Evolutionary conservation across 2,329 filamentous ascomycete genomes (phyloP).

Genomic region (Chaetomium sp.): DNA sequence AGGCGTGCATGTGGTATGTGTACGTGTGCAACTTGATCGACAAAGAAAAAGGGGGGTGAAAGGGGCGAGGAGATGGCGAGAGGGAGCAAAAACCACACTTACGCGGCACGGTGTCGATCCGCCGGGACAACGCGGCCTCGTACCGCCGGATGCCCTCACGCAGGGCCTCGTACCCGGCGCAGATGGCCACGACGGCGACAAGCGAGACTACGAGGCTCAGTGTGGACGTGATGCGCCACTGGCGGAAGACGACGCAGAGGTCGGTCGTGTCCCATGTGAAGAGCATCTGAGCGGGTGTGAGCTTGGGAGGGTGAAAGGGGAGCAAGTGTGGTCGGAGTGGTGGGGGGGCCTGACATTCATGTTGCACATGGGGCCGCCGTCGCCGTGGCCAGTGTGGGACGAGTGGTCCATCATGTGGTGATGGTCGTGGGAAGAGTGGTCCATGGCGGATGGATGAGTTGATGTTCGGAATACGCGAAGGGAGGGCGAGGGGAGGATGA

Average conservation of each 20-base stretch:
- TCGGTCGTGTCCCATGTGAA: slow-evolving; percentile 95
- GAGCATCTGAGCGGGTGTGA: slow-evolving; percentile 72
- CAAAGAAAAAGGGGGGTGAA: neutral
- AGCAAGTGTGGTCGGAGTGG: slow-evolving; percentile 10
- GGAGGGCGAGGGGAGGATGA: neutral
- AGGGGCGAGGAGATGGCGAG: slow-evolving; percentile 4
- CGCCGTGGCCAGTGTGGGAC: slow-evolving; percentile 46
- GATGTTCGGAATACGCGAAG: neutral
- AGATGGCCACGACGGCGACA: slow-evolving; percentile 76
- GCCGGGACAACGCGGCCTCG: slow-evolving; percentile 59
- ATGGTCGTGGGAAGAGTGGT: slow-evolving; percentile 43
- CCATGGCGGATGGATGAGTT: slow-evolving; percentile 39
- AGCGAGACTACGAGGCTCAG: slow-evolving; percentile 79
- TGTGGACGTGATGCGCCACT: slow-evolving; percentile 82
- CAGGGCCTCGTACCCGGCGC: slow-evolving; percentile 90
- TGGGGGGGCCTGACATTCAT: slow-evolving; percentile 72
- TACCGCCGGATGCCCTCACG: slow-evolving; percentile 76
- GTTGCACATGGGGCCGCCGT: slow-evolving; percentile 64
- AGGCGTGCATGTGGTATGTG: neutral
- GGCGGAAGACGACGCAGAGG: slow-evolving; percentile 92
- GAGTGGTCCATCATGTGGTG: slow-evolving; percentile 50
- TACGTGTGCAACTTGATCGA: neutral
- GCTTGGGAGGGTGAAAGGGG: neutral
- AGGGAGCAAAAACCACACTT: slow-evolving; percentile 41
- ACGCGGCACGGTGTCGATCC: slow-evolving; percentile 56